phyloP scores from a whole-genome alignment of 176 grass and related monocot genomes.

The Phoenix roebelenii region DNA sequence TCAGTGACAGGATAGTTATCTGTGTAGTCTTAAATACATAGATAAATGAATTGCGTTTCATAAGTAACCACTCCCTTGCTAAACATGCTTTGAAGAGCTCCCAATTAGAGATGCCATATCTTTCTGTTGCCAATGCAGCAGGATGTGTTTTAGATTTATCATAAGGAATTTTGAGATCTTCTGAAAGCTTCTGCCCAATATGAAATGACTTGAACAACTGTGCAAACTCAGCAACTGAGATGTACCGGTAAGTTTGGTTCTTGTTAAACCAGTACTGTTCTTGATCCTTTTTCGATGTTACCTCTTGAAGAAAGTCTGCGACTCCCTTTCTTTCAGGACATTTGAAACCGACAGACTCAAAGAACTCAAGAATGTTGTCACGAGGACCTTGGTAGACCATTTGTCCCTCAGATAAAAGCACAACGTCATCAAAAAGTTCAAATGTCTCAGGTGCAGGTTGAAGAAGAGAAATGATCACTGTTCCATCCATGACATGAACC shows the following conservation, averaged over 20 bases:
- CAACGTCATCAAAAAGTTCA: slow-evolving; percentile 58
- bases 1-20: slow-evolving; percentile 30
- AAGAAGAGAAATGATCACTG: slow-evolving; percentile 57
- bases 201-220: slow-evolving; percentile 42
- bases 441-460: slow-evolving; percentile 74
- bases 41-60: slow-evolving; percentile 57
- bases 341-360: slow-evolving; percentile 38
- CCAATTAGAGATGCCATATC: slow-evolving; percentile 48
- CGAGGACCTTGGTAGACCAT: slow-evolving; percentile 61
- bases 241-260: slow-evolving; percentile 28
- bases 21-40: slow-evolving; percentile 52
- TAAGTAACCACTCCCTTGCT: slow-evolving; percentile 54
- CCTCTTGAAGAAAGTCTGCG: slow-evolving; percentile 63
- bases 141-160: slow-evolving; percentile 47
- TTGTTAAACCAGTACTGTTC: slow-evolving; percentile 39
- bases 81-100: slow-evolving; percentile 41
- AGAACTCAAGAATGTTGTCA: slow-evolving; percentile 46
- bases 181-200: slow-evolving; percentile 25
- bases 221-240: slow-evolving; percentile 36
- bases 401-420: slow-evolving; percentile 56
- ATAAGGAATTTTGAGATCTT: slow-evolving; percentile 42
- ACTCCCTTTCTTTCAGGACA: slow-evolving; percentile 63
- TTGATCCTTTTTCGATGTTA: slow-evolving; percentile 62
- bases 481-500: slow-evolving; percentile 59
- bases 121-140: slow-evolving; percentile 35